A percentile compares a stretch with the other conserved stretches of the same genome.
phyloP scores from a whole-genome alignment of 176 grass and related monocot species.

The Bonia amplexicaulis region DNA sequence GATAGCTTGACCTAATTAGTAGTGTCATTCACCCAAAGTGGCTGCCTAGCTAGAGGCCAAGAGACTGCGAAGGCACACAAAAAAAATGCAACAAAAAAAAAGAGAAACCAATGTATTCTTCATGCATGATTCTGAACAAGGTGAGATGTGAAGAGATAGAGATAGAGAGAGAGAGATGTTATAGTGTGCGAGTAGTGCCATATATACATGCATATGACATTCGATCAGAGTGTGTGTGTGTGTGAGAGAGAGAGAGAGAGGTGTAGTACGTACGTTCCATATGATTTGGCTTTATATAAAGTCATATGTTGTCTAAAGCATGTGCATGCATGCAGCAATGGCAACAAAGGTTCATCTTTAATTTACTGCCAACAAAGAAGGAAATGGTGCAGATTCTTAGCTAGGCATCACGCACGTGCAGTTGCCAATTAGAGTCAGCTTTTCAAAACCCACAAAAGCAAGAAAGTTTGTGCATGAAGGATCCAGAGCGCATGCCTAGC shows the following conservation, averaged over 20 bases:
- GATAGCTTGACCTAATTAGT: not conserved
- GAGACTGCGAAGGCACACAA: not conserved
- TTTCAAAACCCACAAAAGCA: not conserved
- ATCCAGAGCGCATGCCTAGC: not conserved
- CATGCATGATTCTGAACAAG: not conserved
- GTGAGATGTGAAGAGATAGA: not conserved
- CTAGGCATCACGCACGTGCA: not conserved
- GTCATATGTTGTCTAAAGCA: slow-evolving; percentile 17
- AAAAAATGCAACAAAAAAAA: not conserved
- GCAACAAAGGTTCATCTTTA: not conserved
- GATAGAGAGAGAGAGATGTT: not conserved
- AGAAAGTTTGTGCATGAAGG: not conserved
- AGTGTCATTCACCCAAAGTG: not conserved
- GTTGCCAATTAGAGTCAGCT: not conserved
- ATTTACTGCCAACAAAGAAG: slow-evolving; percentile 1
- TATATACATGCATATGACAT: too few species aligned
- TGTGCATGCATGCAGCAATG: not conserved
- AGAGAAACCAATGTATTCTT: not conserved
- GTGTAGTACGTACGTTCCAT: not conserved
- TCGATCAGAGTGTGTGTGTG: not conserved
- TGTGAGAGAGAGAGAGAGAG: not conserved
- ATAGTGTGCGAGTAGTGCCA: not conserved
- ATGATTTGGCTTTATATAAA: slow-evolving; percentile 7
- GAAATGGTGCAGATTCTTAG: not conserved
- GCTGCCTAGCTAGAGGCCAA: not conserved